Conservation (phyloP, 495 filamentous ascomycete genomes). For the Parathielavia hyrcaniae region DNA sequence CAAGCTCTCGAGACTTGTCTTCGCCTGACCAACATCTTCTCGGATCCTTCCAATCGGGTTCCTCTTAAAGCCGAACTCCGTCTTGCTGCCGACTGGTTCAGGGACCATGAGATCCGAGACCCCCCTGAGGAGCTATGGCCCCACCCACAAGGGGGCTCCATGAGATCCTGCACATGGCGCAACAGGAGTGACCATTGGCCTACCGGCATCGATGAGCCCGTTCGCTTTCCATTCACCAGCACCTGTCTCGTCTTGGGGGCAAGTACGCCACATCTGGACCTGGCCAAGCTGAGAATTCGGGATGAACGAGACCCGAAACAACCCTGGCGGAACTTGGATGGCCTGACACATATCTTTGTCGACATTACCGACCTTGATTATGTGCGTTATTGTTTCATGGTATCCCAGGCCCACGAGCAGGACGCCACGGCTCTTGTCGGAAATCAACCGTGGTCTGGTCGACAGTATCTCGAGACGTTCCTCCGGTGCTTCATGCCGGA, state of each 20-base stretch:
- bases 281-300: too few species aligned
- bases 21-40: background rate
- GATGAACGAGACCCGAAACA: too few species aligned
- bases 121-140: too few species aligned
- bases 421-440: background rate
- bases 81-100: background rate
- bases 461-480: too few species aligned
- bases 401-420: background rate
- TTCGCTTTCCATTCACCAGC: background rate
- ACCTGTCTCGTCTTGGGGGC: background rate
- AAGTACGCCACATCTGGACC: background rate
- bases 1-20: background rate
- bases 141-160: too few species aligned
- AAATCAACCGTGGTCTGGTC: background rate
- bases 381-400: constrained; percentile 3
- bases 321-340: background rate
- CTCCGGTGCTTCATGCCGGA: too few species aligned
- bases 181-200: background rate
- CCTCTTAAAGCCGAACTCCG: background rate
- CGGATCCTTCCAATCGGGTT: background rate
- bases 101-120: background rate
- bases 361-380: background rate
- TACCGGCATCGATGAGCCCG: background rate
- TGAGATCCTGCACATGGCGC: too few species aligned
- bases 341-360: background rate